Evolutionary conservation across 768 basidiomycete species (phyloP).

Genomic region (Naganishia randhawae): DNA sequence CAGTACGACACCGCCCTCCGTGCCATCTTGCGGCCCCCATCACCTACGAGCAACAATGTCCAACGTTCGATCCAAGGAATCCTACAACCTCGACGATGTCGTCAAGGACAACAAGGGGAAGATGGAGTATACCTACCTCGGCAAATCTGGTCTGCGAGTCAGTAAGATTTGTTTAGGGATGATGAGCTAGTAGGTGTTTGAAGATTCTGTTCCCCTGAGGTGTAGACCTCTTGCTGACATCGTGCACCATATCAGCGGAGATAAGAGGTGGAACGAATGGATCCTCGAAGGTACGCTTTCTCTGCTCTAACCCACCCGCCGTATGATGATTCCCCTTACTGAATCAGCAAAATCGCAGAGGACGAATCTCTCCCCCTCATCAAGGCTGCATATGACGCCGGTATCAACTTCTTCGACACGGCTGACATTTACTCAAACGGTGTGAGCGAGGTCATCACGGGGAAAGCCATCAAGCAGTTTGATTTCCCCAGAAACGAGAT

Average conservation of each 20-base stretch:
- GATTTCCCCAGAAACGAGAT: slow-evolving; percentile 69
- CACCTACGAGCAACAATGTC: neutral
- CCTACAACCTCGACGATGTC: slow-evolving; percentile 28
- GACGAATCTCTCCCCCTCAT: slow-evolving; percentile 34
- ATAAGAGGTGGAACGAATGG: slow-evolving; percentile 36
- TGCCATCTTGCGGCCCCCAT: too few relatives aligned
- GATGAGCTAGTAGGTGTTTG: slow-evolving; percentile 37
- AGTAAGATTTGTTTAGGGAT: slow-evolving; percentile 40
- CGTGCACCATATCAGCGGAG: slow-evolving; percentile 23
- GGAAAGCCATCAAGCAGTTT: slow-evolving; percentile 66
- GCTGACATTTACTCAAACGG: slow-evolving; percentile 38
- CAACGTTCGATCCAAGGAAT: slow-evolving; percentile 19
- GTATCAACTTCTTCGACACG: slow-evolving; percentile 38
- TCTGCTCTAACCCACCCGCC: neutral
- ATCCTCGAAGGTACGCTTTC: slow-evolving; percentile 32
- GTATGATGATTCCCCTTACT: neutral
- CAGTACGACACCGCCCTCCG: too few relatives aligned
- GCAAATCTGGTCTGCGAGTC: slow-evolving; percentile 41
- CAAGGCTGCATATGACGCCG: slow-evolving; percentile 41
- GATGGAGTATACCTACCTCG: slow-evolving; percentile 41
- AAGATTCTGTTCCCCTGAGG: neutral
- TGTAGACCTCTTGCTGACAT: neutral
- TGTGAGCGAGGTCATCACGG: slow-evolving; percentile 54
- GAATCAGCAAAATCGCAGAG: neutral
- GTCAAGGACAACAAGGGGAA: slow-evolving; percentile 29